Evolutionary conservation across 176 grass and related monocot species (phyloP).

Genomic region (Cenchrus purpureus): DNA sequence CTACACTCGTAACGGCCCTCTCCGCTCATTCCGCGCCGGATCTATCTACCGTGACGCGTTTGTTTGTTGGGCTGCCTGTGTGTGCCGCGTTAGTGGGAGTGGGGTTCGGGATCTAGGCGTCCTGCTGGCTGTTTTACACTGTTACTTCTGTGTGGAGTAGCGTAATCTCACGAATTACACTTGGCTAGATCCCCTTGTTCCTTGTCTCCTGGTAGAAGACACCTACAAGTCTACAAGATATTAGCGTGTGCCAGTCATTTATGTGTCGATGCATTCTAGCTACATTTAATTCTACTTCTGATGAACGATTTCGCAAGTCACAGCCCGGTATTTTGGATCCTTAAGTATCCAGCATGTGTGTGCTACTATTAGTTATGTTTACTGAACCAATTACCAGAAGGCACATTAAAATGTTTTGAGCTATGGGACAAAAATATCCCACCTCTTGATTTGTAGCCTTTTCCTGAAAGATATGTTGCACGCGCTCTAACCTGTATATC

Average conservation of each 20-base stretch:
- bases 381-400: too few relatives aligned
- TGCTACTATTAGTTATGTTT: background rate
- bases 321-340: background rate
- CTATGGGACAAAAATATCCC: background rate
- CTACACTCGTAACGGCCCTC: background rate
- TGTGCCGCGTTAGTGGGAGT: background rate
- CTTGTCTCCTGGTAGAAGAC: background rate
- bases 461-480: background rate
- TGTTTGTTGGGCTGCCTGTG: background rate
- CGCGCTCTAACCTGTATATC: background rate
- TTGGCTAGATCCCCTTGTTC: background rate
- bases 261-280: background rate
- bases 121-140: background rate
- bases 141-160: background rate
- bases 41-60: background rate
- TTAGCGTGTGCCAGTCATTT: background rate
- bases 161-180: background rate
- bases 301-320: background rate
- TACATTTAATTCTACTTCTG: background rate
- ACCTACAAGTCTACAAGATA: background rate
- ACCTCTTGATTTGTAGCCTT: background rate
- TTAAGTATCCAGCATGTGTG: background rate
- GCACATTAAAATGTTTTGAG: too few relatives aligned
- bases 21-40: background rate
- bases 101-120: conserved; percentile 15